Conservation (phyloP, 2,329 filamentous ascomycete species). For the Aureobasidium melanogenum region DNA sequence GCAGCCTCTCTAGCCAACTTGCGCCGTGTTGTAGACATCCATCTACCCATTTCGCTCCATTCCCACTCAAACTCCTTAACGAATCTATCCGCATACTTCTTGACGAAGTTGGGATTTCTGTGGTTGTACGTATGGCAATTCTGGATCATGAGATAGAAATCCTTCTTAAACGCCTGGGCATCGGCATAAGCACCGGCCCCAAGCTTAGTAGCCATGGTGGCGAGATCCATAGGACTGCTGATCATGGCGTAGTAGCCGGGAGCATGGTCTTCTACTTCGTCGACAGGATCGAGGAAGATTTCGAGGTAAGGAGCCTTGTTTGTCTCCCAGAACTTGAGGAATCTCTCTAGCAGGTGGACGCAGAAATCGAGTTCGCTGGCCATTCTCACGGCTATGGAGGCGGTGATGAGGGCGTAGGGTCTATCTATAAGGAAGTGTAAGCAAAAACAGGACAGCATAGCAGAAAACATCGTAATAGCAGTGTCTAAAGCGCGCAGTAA, state of each 20-base stretch:
- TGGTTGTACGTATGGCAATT: neutral
- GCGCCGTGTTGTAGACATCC: neutral
- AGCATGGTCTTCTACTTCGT: neutral
- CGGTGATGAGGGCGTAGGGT: neutral
- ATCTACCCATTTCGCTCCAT: neutral
- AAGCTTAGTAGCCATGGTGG: neutral
- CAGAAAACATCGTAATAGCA: neutral
- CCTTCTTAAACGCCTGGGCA: neutral
- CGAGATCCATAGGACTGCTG: neutral
- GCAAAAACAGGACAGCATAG: neutral
- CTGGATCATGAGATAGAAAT: neutral
- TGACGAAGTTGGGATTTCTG: neutral
- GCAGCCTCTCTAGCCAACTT: neutral
- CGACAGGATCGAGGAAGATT: neutral
- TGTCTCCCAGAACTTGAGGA: neutral
- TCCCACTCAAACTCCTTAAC: neutral
- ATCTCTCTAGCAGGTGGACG: neutral
- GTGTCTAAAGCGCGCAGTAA: too few relatives aligned
- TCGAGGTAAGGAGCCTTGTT: neutral
- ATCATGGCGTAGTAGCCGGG: neutral
- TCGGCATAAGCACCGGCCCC: neutral
- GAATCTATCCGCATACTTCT: neutral
- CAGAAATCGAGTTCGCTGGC: neutral
- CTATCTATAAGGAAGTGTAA: neutral
- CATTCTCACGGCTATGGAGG: neutral